Evolutionary conservation across 495 filamentous ascomycete genomes (phyloP).

Genomic region (Lepraria neglecta): DNA sequence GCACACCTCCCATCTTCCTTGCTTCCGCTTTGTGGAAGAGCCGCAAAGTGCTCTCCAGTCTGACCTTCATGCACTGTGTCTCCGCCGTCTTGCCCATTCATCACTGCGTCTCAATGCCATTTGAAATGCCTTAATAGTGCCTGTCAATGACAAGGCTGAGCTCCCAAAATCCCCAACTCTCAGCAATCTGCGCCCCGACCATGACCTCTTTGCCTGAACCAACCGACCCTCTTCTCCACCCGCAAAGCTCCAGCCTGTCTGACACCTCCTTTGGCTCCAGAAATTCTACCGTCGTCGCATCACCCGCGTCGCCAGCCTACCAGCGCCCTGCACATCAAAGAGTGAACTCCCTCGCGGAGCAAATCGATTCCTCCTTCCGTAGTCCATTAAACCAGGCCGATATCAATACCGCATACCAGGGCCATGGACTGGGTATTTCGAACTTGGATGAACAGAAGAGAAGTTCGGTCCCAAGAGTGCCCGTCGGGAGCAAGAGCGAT

Average conservation of each 20-base stretch:
- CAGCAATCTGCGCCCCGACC: no score
- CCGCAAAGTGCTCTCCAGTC: no score
- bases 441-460: conserved; percentile 6
- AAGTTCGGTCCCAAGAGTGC: neutral
- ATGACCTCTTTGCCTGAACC: no score
- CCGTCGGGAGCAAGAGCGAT: neutral
- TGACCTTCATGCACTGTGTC: no score
- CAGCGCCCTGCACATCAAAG: neutral
- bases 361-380: neutral
- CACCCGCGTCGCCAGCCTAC: neutral
- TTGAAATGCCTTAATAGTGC: no score
- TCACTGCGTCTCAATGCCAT: no score
- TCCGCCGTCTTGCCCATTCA: no score
- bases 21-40: no score
- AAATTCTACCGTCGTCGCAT: conserved; percentile 1
- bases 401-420: conserved; percentile 11
- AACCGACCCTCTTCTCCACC: no score
- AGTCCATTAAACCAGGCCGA: neutral
- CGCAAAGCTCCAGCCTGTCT: neutral
- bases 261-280: conserved; percentile 1
- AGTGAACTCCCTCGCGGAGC: neutral
- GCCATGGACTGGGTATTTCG: conserved; percentile 18
- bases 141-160: neutral
- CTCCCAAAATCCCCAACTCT: no score
- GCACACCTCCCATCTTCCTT: no score